These are phyloP conservation scores for Cladophialophora chaetospira DNA, from an alignment of 2,329 filamentous ascomycete species.

Conservation along the genomic window DNA sequence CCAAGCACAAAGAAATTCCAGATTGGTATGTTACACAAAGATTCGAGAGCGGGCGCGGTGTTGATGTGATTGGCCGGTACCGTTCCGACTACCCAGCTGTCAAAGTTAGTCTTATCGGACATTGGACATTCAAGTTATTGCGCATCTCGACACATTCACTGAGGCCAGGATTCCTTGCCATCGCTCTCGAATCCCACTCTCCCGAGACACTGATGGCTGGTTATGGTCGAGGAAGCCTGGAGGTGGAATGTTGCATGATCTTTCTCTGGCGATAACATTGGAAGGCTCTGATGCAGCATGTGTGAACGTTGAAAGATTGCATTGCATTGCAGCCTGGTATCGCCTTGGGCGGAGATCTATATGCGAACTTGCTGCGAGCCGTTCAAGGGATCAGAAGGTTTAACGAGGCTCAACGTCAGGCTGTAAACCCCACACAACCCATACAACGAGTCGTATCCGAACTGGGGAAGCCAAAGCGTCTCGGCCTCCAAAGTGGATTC, in stretches of 20 bases:
- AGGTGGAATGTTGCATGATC: not conserved
- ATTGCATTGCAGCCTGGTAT: constrained; percentile 10
- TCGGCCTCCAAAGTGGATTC: not conserved
- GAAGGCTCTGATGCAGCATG: not conserved
- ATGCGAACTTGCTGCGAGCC: constrained; percentile 17
- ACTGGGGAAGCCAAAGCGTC: not conserved
- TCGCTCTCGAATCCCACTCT: not conserved
- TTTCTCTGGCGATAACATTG: not conserved
- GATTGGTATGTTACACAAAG: constrained; percentile 2
- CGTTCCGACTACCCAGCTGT: not conserved
- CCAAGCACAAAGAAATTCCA: constrained; percentile 5
- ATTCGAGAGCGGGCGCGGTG: not conserved
- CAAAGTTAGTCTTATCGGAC: not conserved
- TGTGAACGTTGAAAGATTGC: not conserved
- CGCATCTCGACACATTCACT: constrained; percentile 3
- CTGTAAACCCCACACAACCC: constrained; percentile 1
- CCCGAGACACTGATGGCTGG: not conserved
- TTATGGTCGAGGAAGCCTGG: not conserved
- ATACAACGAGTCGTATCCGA: not conserved
- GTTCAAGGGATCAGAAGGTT: not conserved
- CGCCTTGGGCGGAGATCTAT: not conserved
- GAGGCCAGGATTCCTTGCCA: not conserved
- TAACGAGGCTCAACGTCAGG: not conserved
- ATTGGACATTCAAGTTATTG: not conserved
- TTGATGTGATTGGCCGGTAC: not conserved